These are phyloP conservation scores for Nakazawaea siamensis DNA, from an alignment of 805 yeast genomes.

Conservation along the genomic window DNA sequence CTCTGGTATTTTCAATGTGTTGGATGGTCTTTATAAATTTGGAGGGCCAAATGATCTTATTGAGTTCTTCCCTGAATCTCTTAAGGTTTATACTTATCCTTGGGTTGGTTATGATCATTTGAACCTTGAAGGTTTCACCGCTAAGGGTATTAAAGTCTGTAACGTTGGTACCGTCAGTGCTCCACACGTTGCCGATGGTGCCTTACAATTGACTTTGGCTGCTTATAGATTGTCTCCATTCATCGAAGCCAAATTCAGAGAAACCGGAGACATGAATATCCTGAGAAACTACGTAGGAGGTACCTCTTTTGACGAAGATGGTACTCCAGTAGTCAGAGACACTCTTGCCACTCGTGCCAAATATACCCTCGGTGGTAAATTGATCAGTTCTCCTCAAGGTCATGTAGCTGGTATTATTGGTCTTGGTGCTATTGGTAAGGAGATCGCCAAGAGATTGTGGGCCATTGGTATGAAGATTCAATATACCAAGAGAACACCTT, in stretches of 20 bases:
- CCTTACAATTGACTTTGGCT: conserved; percentile 39
- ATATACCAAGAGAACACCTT: conserved; percentile 41
- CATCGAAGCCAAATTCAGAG: conserved; percentile 29
- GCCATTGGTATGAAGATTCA: conserved; percentile 52
- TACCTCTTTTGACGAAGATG: conserved; percentile 25
- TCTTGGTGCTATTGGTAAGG: conserved; percentile 53
- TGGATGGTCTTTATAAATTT: conserved; percentile 42
- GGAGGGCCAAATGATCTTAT: conserved; percentile 29
- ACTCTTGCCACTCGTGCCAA: conserved; percentile 23
- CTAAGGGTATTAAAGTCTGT: conserved; percentile 33
- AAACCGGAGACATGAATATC: conserved; percentile 28
- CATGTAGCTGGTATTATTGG: conserved; percentile 50
- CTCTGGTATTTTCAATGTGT: conserved; percentile 50
- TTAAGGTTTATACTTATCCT: conserved; percentile 43
- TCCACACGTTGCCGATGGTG: conserved; percentile 54
- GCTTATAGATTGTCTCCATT: conserved; percentile 43
- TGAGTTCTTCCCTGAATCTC: conserved; percentile 31
- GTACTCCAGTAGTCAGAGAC: conserved; percentile 22
- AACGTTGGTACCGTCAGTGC: conserved; percentile 31
- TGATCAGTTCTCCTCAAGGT: conserved; percentile 36
- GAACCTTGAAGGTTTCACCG: conserved; percentile 32
- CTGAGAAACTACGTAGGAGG: conserved; percentile 28
- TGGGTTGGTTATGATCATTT: conserved; percentile 52
- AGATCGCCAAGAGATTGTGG: conserved; percentile 39
- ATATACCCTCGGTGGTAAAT: conserved; percentile 28